Evolutionary conservation across 1,284 basidiomycete genomes (phyloP), one percentile per base, ranked within the genome.

Genomic region (Meripilus lineatus): DNA sequence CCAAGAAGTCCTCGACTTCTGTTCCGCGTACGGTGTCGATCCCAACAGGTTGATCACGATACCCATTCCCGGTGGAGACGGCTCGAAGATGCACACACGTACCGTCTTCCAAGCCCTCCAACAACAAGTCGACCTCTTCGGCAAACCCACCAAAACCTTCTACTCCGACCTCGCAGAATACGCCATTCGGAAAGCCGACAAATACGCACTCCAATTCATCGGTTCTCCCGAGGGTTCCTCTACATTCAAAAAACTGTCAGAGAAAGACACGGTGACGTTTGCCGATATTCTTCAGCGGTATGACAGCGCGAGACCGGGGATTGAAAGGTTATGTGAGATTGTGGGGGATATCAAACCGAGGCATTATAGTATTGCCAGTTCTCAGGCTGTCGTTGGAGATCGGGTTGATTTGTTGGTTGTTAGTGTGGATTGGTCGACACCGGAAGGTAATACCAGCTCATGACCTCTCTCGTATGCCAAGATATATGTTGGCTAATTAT

Each of bases 351-450:
- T 94, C 73, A 93, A 97, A 69, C 94, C 95, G 5, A 79, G 96
- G 54, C 96, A 99, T 68, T 99, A 99, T 68, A 95, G 92, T 66
- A 99, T 99, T 58, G 95, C 95, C 21, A 93, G 89, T 53, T 82
- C 92, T 25, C 93, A 99, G 67, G 86, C 85, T 55, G 93, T 90
- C 38, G 93, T 99, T 11, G 96, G 96, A 10, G 80, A 98, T 62
- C 81, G 87, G 43, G 92, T 99, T 14, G 93, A 99, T 66, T 71
- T 99, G 37, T 73, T 99, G 49, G 88, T 99, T 49, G 95, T 99
- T 34, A 94, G 92, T 4, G 95, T 99, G 21, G 93, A 98, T 56
- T 99, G 95, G 95, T 62, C 78, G 41, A 85, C 87, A 24, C 84
- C 93, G 8, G 78, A 71, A 55, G 95, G 94, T 90, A 57, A 64